Base-by-base conservation (phyloP, 108 stramenopile genomes). In the Cyclotella cryptica region DNA sequence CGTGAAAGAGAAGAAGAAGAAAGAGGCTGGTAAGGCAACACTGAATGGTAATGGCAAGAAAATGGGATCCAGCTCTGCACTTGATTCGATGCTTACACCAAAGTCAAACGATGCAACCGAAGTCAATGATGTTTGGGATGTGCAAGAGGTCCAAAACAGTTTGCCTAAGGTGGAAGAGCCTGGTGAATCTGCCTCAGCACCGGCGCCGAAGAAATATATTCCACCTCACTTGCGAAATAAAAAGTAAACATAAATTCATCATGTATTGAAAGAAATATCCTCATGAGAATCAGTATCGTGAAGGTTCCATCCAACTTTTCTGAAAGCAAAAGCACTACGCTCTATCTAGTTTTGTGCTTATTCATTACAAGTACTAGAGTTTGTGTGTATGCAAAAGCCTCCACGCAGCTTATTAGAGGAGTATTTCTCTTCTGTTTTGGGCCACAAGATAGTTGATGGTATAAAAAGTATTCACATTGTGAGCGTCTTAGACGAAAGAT, bases 191-290 rank as follows among this genome's bases (percentile, higher is more conserved):
- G 75, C 55, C 7, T 28, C 66, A 15, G 65, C 43, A 9, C 60
- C 70, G 4, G 58, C 51, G 27, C 74, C 71, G 9, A 66, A 72
- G 17, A 92, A 90, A 66, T 94, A 94, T 46, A 86, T 92, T 45
- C 93, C 93, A n/a, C 93, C 93, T 47, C 93, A 94, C 58, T 73
- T 94, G 17, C 84, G 93, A 69, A 85, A 85, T 40, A 74, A 63
- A 27, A 49, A 84, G 42, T 68, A 49, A 78, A 74, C 15, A 22
- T 10, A 11, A 35, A 61, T 12, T 26, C 5, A 1, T 46, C 13
- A 13, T 24, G 11, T 1, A 65, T 46, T 19, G n/a, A 19, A 8
- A 19, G 8, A 3, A 7, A 51, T 19, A 51, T 51, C 8, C 3
- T 51, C 6, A 35, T n/a, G n/a, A n/a, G n/a, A n/a, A n/a, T n/a